Conservation (phyloP, 2,329 filamentous ascomycete species). For the Sporothrix inflata region DNA sequence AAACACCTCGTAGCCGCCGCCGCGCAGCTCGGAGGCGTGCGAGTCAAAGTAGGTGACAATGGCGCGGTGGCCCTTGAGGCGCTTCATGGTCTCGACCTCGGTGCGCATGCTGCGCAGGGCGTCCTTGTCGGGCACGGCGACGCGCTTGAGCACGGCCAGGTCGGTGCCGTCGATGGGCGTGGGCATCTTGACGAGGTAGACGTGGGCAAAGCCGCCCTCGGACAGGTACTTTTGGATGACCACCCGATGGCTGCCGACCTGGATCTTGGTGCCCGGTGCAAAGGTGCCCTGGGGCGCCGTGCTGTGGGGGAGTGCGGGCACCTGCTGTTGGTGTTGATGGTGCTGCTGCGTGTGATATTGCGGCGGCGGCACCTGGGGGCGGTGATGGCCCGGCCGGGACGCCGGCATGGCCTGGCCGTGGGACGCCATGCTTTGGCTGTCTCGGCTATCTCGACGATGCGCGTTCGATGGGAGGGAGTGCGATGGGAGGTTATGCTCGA, state of each 20-base stretch:
- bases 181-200: constrained; percentile 90
- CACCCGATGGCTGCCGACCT: constrained; percentile 89
- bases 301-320: background rate
- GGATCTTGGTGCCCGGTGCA: constrained; percentile 90
- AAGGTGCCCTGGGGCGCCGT: constrained; percentile 79
- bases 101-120: constrained; percentile 93
- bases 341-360: constrained; percentile 15
- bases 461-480: background rate
- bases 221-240: constrained; percentile 97
- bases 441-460: background rate
- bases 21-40: constrained; percentile 90
- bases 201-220: constrained; percentile 96
- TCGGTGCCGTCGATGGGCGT: constrained; percentile 77
- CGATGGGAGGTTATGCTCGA: background rate
- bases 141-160: constrained; percentile 85
- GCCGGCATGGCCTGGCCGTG: constrained; percentile 26
- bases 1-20: constrained; percentile 96
- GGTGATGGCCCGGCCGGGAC: constrained; percentile 20
- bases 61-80: constrained; percentile 90
- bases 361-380: constrained; percentile 7
- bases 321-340: background rate
- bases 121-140: constrained; percentile 95
- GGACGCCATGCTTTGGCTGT: constrained; percentile 24
- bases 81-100: constrained; percentile 99
- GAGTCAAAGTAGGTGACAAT: constrained; percentile 99